A percentile compares a stretch with the other conserved stretches of the same genome.
Evolutionary conservation across 2,329 filamentous ascomycete species (phyloP).

Genomic region (Ascosphaera apis): DNA sequence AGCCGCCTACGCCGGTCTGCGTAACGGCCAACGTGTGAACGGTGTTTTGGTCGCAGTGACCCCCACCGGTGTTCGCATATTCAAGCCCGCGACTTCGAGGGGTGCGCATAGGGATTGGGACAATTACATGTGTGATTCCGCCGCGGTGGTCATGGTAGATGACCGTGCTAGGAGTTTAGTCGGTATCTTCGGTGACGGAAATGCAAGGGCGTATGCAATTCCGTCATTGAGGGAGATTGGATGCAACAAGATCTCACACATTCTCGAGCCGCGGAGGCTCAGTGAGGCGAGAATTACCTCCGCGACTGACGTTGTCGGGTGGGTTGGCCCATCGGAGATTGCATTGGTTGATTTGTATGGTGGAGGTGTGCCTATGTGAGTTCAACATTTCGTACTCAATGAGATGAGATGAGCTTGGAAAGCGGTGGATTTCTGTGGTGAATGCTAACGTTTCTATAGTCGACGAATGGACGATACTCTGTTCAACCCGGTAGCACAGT

Average conservation of each 20-base stretch:
- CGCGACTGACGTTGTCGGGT: slow-evolving; percentile 65
- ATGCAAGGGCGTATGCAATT: slow-evolving; percentile 60
- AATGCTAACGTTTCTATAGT: slow-evolving; percentile 10
- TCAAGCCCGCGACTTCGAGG: slow-evolving; percentile 63
- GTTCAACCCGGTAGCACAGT: slow-evolving; percentile 49
- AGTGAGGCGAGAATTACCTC: slow-evolving; percentile 46
- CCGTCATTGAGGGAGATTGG: slow-evolving; percentile 71
- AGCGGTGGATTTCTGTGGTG: neutral
- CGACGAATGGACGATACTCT: slow-evolving; percentile 42
- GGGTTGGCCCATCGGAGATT: slow-evolving; percentile 72
- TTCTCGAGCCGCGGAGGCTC: slow-evolving; percentile 52
- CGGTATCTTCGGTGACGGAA: slow-evolving; percentile 64
- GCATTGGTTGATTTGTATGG: slow-evolving; percentile 72
- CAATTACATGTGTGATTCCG: slow-evolving; percentile 57
- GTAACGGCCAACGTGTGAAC: slow-evolving; percentile 51
- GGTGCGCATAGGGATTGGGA: slow-evolving; percentile 87
- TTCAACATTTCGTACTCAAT: slow-evolving; percentile 6
- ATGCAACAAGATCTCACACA: slow-evolving; percentile 35
- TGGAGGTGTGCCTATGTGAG: slow-evolving; percentile 39
- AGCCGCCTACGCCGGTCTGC: slow-evolving; percentile 48
- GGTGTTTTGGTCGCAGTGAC: slow-evolving; percentile 64
- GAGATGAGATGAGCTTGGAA: slow-evolving; percentile 5
- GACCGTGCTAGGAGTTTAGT: slow-evolving; percentile 61
- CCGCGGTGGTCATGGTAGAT: slow-evolving; percentile 51
- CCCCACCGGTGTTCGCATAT: slow-evolving; percentile 53